phyloP scores from a whole-genome alignment of 768 basidiomycete genomes.

The Suillus plorans region DNA sequence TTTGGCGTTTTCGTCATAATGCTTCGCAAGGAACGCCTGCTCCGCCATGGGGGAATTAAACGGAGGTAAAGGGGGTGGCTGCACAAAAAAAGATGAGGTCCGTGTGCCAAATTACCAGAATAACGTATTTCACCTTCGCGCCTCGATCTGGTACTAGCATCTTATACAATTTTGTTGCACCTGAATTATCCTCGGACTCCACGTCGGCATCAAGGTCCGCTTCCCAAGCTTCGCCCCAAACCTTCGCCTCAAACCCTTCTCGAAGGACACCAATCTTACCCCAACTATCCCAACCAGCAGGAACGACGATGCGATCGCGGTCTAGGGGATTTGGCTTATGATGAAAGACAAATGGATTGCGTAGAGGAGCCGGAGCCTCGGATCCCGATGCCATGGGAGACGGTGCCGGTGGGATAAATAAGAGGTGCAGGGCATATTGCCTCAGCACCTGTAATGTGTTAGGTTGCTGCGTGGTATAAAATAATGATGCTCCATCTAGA shows the following conservation, averaged over 20 bases:
- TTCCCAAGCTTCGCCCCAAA: constrained; percentile 81
- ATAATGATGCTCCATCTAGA: constrained; percentile 86
- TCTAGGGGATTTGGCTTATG: constrained; percentile 91
- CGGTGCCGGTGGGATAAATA: constrained; percentile 64
- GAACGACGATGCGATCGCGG: constrained; percentile 88
- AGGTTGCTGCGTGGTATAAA: constrained; percentile 87
- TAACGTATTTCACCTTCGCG: constrained; percentile 51
- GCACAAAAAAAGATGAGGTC: constrained; percentile 8
- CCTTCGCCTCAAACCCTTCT: constrained; percentile 86
- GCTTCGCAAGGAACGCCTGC: constrained; percentile 86
- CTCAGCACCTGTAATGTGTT: constrained; percentile 72
- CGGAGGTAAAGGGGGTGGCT: constrained; percentile 68
- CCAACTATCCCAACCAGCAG: constrained; percentile 98
- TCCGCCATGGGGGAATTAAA: constrained; percentile 85
- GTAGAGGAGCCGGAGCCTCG: constrained; percentile 48
- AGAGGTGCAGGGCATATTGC: constrained; percentile 74
- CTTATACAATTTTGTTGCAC: constrained; percentile 68
- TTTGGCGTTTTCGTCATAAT: constrained; percentile 90
- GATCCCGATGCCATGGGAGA: constrained; percentile 35
- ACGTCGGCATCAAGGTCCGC: constrained; percentile 57
- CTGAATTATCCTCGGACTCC: constrained; percentile 40
- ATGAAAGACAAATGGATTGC: constrained; percentile 84
- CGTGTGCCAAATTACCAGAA: neutral
- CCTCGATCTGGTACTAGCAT: constrained; percentile 76
- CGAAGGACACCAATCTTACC: constrained; percentile 89